Evolutionary conservation across 2,329 filamentous ascomycete species (phyloP), one percentile per base, ranked within the genome.

Genomic region (Exophiala viscosa): DNA sequence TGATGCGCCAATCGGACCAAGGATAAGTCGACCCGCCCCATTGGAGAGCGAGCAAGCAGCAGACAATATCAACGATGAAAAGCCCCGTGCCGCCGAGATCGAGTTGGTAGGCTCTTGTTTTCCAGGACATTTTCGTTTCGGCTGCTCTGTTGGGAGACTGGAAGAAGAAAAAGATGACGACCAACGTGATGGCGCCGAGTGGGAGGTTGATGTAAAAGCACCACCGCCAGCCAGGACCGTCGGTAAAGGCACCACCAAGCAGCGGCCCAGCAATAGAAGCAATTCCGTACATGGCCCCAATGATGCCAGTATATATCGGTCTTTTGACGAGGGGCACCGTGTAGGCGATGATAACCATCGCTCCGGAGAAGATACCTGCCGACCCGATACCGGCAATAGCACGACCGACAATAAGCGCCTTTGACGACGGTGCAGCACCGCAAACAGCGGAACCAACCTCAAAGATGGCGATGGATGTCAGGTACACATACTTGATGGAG

Each of bases 321-420:
- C 80, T 71, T 60, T 80, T 78, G 6, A 74, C 66, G 7, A 83
- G 71, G 3, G 81, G 80, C 43, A 83, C 73, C 5, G 62, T 63
- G 42, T 66, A 63, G 11, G 67, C 63, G 23, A 71, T 63, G 38
- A 67, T 68, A 39, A 66, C 57, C 38, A 68, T 48, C 2, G 62
- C 63, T 13, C 66, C 66, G n/a, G 49, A 52, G 41, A 62, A 61
- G 47, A 65, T 67, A 2, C 66, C 66, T 8, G 65, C 59, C 3
- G 61, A 60, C 2, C 66, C 66, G 28, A 66, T 41, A 20, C 66
- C 66, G 35, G 66, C 65, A 47, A 69, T 61, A n/a, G 67, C 66
- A 45, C 67, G 64, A 11, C 67, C 67, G 14, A 69, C 48, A 35
- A 69, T 69, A 31, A 69, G 59, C 9, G 62, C 63, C 3, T 50